Percentiles rank a stretch among this genome's conserved stretches.
phyloP scores from a whole-genome alignment of 2,329 filamentous ascomycete genomes.

The Escovopsis sp. region DNA sequence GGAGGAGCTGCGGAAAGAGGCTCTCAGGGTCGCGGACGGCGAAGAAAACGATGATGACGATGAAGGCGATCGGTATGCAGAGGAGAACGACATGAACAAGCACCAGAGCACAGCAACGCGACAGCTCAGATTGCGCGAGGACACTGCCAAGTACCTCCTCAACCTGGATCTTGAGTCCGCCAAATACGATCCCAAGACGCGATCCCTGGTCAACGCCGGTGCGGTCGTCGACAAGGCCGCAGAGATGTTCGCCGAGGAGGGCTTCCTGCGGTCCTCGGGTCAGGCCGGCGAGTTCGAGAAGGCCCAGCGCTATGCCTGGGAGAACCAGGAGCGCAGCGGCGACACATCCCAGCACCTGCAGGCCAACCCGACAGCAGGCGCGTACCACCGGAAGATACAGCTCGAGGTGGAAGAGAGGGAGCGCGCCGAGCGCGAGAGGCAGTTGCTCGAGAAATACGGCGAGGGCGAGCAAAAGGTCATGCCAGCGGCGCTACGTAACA shows the following conservation, averaged over 20 bases:
- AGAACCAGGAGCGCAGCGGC: conserved; percentile 70
- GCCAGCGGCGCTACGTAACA: conserved; percentile 47
- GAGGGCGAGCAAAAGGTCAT: conserved; percentile 40
- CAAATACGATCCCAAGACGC: conserved; percentile 93
- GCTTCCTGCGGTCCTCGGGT: conserved; percentile 75
- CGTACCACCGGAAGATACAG: conserved; percentile 69
- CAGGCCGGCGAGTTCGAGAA: conserved; percentile 87
- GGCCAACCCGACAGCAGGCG: conserved; percentile 89
- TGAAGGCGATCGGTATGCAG: conserved; percentile 65
- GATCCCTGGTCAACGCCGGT: conserved; percentile 75
- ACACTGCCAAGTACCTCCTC: conserved; percentile 90
- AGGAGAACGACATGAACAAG: conserved; percentile 92
- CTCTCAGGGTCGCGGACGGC: conserved; percentile 24
- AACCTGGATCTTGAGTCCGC: conserved; percentile 93
- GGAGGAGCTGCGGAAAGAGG: conserved; percentile 54
- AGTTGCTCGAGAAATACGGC: conserved; percentile 71
- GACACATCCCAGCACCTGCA: conserved; percentile 77
- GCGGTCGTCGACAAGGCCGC: conserved; percentile 68
- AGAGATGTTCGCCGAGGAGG: conserved; percentile 77
- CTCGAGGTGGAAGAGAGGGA: conserved; percentile 55
- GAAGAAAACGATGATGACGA: conserved; percentile 31
- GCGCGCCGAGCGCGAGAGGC: conserved; percentile 50
- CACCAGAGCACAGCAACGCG: conserved; percentile 82
- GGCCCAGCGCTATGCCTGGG: conserved; percentile 86
- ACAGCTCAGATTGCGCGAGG: conserved; percentile 82